Base-by-base conservation (phyloP, 768 basidiomycete genomes). In the Amanita brunnescens region DNA sequence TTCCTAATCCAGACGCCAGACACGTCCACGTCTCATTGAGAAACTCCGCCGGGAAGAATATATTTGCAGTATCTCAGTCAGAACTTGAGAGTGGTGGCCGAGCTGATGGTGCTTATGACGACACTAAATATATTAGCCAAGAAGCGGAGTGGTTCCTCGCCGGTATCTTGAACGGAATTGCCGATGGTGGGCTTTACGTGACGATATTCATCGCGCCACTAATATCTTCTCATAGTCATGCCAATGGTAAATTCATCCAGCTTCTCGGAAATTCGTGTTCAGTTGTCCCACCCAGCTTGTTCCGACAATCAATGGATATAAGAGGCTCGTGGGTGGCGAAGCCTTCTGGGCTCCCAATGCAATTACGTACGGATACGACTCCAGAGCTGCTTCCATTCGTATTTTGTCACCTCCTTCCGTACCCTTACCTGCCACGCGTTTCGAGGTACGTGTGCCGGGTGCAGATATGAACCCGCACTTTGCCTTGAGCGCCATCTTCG, bases 401-500 rank as follows among this genome's bases (percentile, higher is more conserved):
- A 87, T 99, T 57, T 84, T 99, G 60, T 85, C 87, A 0, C 93
- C 95, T 2, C 96, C 96, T 1, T 84, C 87, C 5, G 86, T 84
- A n/a, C 78, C 87, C 2, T 76, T 78, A 7, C 65, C 80, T 3
- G 91, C 88, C 2, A 97, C 96, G 1, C 77, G 96, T 44, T 79
- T 99, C 59, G 96, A 99, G 70, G 71, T 99, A 12, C 85, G 96
- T 49, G 81, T 98, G 14, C 94, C 96, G 1, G 96, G 96, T 21
- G 96, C 96, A 34, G 96, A 99, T 62, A 91, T 97, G 80, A 93
- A 94, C 67, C 89, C 92, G 1, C 89, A 93, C 68, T 91, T 87
- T 56, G 81, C 92, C 0, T 69, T 98, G 39, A 83, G 87, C 44
- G 85, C 95, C 2, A 86, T 97, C 55, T 91, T 97, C 64, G 74